Conservation (phyloP, 345 rosid genomes). For the Gossypium bickii region DNA sequence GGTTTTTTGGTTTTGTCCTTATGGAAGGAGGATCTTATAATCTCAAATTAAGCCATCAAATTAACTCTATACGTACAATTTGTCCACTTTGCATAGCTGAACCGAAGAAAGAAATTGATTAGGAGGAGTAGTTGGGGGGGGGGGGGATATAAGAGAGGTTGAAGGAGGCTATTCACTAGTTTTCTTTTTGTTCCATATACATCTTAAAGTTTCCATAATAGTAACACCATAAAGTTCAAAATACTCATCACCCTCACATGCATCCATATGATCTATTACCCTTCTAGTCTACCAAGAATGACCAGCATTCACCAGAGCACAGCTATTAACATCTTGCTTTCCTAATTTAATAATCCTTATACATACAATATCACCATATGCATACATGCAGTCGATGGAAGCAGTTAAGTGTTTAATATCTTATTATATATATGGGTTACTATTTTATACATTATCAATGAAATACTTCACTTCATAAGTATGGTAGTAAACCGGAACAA, state of each 20-base stretch:
- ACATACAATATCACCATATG: background rate
- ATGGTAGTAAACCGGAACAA: too few relatives aligned
- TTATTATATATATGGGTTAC: too few relatives aligned
- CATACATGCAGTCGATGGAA: background rate
- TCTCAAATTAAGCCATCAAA: background rate
- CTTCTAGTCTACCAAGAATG: background rate
- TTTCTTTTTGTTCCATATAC: background rate
- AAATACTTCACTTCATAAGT: too few relatives aligned
- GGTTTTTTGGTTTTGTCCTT: background rate
- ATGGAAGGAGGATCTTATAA: background rate
- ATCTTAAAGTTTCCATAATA: background rate
- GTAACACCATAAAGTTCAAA: background rate
- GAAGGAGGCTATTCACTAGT: background rate
- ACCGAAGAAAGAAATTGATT: slow-evolving; percentile 8
- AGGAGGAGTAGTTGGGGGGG: slow-evolving; percentile 19
- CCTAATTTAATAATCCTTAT: background rate
- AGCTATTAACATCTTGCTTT: background rate
- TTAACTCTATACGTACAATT: background rate
- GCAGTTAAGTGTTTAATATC: background rate
- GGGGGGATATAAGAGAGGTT: background rate
- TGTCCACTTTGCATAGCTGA: background rate
- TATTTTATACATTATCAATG: too few relatives aligned
- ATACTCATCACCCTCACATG: background rate
- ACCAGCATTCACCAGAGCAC: background rate
- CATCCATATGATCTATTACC: background rate